Conservation (phyloP, 345 rosid species). For the Odontarrhena argentea region DNA sequence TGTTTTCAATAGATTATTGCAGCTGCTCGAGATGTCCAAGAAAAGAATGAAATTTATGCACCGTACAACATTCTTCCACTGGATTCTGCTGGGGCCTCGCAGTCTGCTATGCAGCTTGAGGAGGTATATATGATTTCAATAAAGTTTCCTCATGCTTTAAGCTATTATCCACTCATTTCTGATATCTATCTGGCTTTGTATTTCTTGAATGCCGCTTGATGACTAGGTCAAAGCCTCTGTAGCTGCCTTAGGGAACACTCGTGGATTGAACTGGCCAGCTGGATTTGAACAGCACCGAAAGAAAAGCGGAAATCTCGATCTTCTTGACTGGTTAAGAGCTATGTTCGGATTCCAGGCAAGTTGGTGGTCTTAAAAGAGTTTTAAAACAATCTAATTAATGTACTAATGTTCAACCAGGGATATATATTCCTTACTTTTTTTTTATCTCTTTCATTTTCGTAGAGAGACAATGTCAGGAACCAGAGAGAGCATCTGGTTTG, state of each 20-base stretch:
- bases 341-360: conserved; percentile 98
- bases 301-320: conserved; percentile 82
- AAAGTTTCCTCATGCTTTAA: conserved; percentile 14
- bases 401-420: conserved; percentile 15
- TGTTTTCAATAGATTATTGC: conserved; percentile 79
- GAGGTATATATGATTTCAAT: conserved; percentile 54
- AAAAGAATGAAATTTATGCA: conserved; percentile 93
- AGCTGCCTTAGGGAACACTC: conserved; percentile 84
- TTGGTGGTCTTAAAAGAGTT: conserved; percentile 19
- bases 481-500: conserved; percentile 95
- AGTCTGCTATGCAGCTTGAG: conserved; percentile 91
- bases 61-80: conserved; percentile 97
- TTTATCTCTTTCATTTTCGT: conserved; percentile 38
- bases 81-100: conserved; percentile 95
- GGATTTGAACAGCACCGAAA: conserved; percentile 83
- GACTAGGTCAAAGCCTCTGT: conserved; percentile 93
- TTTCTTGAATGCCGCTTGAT: conserved; percentile 33
- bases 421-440: conserved; percentile 25
- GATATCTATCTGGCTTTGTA: conserved; percentile 19
- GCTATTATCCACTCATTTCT: conserved; percentile 7
- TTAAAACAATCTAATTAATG: conserved; percentile 8
- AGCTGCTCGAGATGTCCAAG: conserved; percentile 97
- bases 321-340: conserved; percentile 96
- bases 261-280: conserved; percentile 87
- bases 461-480: conserved; percentile 95